phyloP scores from a whole-genome alignment of 1,139 yeast genomes.

The Spencermartinsiella ligniputridi region DNA sequence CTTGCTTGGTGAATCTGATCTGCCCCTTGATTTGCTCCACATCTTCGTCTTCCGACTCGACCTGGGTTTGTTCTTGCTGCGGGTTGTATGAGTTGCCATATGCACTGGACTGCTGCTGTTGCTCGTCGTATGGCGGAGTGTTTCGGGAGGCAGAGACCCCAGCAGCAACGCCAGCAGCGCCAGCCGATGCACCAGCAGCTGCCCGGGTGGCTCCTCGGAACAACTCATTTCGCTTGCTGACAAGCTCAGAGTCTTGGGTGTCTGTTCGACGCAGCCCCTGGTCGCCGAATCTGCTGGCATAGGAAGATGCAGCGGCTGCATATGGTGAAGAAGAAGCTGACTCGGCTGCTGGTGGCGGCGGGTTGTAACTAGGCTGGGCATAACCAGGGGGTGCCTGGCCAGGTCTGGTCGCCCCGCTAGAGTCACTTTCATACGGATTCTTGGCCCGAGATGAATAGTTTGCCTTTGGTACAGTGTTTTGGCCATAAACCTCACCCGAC shows the following conservation, averaged over 20 bases:
- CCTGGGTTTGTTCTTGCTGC: constrained; percentile 43
- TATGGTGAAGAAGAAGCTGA: constrained; percentile 21
- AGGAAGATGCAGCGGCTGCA: constrained; percentile 26
- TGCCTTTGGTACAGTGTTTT: background rate
- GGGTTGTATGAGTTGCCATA: constrained; percentile 23
- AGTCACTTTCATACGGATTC: constrained; percentile 12
- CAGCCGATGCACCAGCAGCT: constrained; percentile 11
- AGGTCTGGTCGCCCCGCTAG: background rate
- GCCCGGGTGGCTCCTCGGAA: constrained; percentile 15
- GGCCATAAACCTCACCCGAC: background rate
- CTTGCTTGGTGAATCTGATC: constrained; percentile 80
- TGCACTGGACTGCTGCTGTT: constrained; percentile 16
- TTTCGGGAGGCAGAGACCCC: constrained; percentile 5
- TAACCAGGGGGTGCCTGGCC: constrained; percentile 1
- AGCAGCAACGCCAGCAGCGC: constrained; percentile 7
- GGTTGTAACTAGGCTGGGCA: background rate
- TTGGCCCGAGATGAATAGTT: constrained; percentile 3
- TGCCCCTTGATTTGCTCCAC: constrained; percentile 85
- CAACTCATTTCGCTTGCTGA: constrained; percentile 26
- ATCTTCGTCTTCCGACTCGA: constrained; percentile 65
- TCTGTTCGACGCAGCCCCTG: constrained; percentile 14
- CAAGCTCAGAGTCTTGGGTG: constrained; percentile 17
- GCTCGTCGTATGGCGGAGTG: constrained; percentile 10
- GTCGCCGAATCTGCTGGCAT: constrained; percentile 23
- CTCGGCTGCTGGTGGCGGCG: constrained; percentile 3